Conservation (phyloP, 1,139 yeast species). For the Yarrowia galli region DNA sequence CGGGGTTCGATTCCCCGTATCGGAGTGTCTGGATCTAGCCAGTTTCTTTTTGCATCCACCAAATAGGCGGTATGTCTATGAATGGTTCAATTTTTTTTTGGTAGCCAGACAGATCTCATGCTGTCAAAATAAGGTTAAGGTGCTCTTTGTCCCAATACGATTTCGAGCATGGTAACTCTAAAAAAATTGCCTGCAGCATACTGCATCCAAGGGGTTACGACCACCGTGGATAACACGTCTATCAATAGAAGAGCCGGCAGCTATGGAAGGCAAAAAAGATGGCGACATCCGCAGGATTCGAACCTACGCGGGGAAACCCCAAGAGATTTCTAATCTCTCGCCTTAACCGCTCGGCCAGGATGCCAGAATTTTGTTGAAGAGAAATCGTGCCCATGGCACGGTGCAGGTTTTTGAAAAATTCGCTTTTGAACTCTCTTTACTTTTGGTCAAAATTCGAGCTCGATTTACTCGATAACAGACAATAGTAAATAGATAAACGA, state of each 20-base stretch:
- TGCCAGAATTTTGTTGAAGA: neutral
- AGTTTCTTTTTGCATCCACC: neutral
- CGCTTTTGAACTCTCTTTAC: no score
- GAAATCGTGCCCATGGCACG: neutral
- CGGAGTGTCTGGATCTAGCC: neutral
- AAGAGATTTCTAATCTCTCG: conserved; percentile 34
- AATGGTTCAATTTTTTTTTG: neutral
- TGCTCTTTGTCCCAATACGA: neutral
- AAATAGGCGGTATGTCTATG: neutral
- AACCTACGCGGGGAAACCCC: conserved; percentile 36
- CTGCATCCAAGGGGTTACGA: neutral
- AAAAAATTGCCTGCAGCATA: neutral
- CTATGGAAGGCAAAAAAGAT: neutral
- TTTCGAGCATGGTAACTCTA: neutral
- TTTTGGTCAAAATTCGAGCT: no score
- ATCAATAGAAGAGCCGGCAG: neutral
- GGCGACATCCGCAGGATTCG: conserved; percentile 36
- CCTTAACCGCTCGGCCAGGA: conserved; percentile 36
- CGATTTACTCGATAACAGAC: no score
- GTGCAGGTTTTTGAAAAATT: neutral
- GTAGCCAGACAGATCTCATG: neutral
- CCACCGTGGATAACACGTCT: neutral
- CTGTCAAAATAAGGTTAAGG: neutral
- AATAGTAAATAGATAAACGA: no score
- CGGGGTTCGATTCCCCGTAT: conserved; percentile 21